Evolutionary conservation across 495 filamentous ascomycete species (phyloP).

Genomic region (Penicillium canescens): DNA sequence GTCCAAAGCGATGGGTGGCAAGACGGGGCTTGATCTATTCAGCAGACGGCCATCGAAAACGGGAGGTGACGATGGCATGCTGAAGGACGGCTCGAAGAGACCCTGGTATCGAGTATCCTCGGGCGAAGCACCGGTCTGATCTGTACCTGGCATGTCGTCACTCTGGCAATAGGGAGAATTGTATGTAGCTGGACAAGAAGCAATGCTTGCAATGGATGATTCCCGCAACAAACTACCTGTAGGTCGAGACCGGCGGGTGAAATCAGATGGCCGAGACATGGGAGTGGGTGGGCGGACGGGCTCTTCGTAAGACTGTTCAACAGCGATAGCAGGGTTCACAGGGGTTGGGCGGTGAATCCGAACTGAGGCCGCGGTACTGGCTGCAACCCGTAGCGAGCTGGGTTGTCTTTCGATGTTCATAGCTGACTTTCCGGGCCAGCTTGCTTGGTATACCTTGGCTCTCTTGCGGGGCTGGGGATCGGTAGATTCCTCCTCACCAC

Average conservation of each 20-base stretch:
- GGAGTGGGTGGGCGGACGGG: slow-evolving; percentile 81
- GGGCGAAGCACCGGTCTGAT: slow-evolving; percentile 38
- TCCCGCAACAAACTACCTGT: slow-evolving; percentile 43
- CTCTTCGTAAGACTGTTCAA: slow-evolving; percentile 66
- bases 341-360: slow-evolving; percentile 80
- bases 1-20: slow-evolving; percentile 62
- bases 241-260: slow-evolving; percentile 32
- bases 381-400: slow-evolving; percentile 82
- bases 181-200: slow-evolving; percentile 36
- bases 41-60: slow-evolving; percentile 59
- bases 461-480: slow-evolving; percentile 65
- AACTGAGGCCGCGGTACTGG: slow-evolving; percentile 83
- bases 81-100: slow-evolving; percentile 49
- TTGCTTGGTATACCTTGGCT: slow-evolving; percentile 69
- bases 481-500: slow-evolving; percentile 61
- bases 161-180: slow-evolving; percentile 49
- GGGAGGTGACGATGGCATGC: slow-evolving; percentile 79
- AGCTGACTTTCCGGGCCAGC: slow-evolving; percentile 64
- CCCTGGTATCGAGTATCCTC: slow-evolving; percentile 51
- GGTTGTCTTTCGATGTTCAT: slow-evolving; percentile 66
- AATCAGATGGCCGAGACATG: slow-evolving; percentile 50
- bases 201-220: slow-evolving; percentile 36
- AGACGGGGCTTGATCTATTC: slow-evolving; percentile 68
- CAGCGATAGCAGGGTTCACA: slow-evolving; percentile 50
- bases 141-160: slow-evolving; percentile 34